A percentile compares a stretch with the other conserved stretches of the same genome.
These are phyloP conservation scores for Asterella californica DNA, from an alignment of 225 moss, liverwort and hornwort species.

Conservation along the genomic window DNA sequence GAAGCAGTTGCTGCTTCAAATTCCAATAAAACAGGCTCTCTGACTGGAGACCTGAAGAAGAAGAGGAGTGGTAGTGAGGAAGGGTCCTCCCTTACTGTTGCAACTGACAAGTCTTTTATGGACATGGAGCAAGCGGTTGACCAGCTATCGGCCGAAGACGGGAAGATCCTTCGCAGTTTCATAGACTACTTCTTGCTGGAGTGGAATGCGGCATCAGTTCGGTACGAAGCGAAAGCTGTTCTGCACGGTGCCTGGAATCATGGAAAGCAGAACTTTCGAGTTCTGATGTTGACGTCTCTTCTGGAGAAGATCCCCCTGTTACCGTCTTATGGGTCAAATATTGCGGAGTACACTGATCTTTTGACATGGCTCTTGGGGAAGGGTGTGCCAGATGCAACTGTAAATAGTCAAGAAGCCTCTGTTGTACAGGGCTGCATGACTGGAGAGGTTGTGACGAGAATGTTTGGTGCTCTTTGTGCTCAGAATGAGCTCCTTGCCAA, in stretches of 20 bases:
- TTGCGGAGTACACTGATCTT: slow-evolving; percentile 90
- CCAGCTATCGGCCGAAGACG: slow-evolving; percentile 72
- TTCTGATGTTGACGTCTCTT: slow-evolving; percentile 69
- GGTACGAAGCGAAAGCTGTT: slow-evolving; percentile 83
- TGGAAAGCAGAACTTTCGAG: slow-evolving; percentile 86
- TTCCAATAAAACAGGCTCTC: slow-evolving; percentile 52
- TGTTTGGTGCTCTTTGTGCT: slow-evolving; percentile 78
- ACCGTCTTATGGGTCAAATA: slow-evolving; percentile 93
- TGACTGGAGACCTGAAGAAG: slow-evolving; percentile 70
- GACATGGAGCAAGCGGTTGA: slow-evolving; percentile 97
- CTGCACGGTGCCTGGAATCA: slow-evolving; percentile 98
- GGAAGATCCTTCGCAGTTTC: slow-evolving; percentile 73
- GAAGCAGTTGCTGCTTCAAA: slow-evolving; percentile 43
- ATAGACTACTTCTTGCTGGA: slow-evolving; percentile 90
- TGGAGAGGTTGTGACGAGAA: slow-evolving; percentile 73
- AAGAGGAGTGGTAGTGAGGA: slow-evolving; percentile 77
- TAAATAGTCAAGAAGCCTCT: slow-evolving; percentile 61
- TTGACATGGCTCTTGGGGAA: slow-evolving; percentile 90
- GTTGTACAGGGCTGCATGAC: slow-evolving; percentile 78
- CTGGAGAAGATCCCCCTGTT: slow-evolving; percentile 71
- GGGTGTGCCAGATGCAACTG: slow-evolving; percentile 56
- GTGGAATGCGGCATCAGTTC: slow-evolving; percentile 96
- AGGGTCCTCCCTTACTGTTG: slow-evolving; percentile 30
- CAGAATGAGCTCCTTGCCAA: slow-evolving; percentile 99
- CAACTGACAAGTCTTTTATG: slow-evolving; percentile 73